Conservation (phyloP, 768 basidiomycete genomes). For the Russula abietina region DNA sequence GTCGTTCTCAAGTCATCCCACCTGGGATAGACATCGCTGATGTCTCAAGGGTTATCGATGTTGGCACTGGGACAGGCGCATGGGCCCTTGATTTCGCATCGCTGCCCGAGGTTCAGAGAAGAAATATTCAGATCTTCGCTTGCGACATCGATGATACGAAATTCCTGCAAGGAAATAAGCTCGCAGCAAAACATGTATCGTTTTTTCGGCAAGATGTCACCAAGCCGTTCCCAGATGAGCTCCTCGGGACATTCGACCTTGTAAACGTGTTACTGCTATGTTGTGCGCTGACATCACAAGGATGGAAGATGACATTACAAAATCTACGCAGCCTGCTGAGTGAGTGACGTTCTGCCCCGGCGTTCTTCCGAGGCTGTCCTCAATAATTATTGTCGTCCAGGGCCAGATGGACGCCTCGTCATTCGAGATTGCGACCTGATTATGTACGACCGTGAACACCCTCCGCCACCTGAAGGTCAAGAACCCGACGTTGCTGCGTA, state of each 20-base stretch:
- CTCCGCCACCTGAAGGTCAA: neutral
- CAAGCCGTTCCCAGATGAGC: conserved; percentile 3
- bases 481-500: neutral
- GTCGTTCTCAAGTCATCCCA: neutral
- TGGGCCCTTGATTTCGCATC: conserved; percentile 12
- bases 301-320: conserved; percentile 1
- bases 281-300: neutral
- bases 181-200: neutral
- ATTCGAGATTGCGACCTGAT: conserved; percentile 1
- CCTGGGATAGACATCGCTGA: neutral
- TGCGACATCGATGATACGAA: conserved; percentile 5
- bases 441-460: neutral
- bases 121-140: conserved; percentile 14
- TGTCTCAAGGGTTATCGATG: neutral
- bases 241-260: conserved; percentile 11
- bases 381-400: neutral
- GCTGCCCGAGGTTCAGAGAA: neutral
- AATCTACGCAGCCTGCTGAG: neutral
- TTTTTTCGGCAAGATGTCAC: conserved; percentile 10
- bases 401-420: conserved; percentile 2
- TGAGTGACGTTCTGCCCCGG: neutral
- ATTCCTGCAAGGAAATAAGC: neutral
- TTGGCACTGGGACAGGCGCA: conserved; percentile 2
- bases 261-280: neutral
- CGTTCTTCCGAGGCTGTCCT: neutral